These are phyloP conservation scores for Cercis canadensis DNA, from an alignment of 306 rosid genomes.

Conservation along the genomic window DNA sequence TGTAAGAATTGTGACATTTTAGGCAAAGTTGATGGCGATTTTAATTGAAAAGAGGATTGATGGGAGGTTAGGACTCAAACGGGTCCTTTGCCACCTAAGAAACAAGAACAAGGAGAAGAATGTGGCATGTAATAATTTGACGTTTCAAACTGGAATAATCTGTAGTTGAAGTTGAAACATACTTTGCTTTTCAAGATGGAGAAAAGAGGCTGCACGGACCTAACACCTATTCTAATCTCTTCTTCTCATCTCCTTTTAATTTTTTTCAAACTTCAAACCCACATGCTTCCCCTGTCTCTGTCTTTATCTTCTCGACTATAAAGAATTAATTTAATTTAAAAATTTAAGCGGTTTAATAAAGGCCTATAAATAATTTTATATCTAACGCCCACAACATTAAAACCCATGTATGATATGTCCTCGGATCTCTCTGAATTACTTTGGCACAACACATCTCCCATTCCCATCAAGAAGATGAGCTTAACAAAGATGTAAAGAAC, in stretches of 20 bases:
- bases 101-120: neutral
- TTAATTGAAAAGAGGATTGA: neutral
- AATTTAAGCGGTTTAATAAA: no score
- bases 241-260: neutral
- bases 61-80: slow-evolving; percentile 27
- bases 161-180: neutral
- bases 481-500: no score
- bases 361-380: no score
- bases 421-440: no score
- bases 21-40: slow-evolving; percentile 23
- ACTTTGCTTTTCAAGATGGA: slow-evolving; percentile 29
- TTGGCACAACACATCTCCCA: no score
- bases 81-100: slow-evolving; percentile 14
- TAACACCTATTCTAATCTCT: slow-evolving; percentile 24
- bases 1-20: slow-evolving; percentile 40
- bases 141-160: slow-evolving; percentile 48
- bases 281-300: slow-evolving; percentile 38
- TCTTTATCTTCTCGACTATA: no score
- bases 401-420: no score
- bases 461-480: no score
- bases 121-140: slow-evolving; percentile 42
- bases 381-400: no score
- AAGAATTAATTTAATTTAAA: no score
- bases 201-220: slow-evolving; percentile 59
- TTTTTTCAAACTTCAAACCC: slow-evolving; percentile 59